phyloP scores from a whole-genome alignment of 2,329 filamentous ascomycete species.

The Neonectria neomacrospora region DNA sequence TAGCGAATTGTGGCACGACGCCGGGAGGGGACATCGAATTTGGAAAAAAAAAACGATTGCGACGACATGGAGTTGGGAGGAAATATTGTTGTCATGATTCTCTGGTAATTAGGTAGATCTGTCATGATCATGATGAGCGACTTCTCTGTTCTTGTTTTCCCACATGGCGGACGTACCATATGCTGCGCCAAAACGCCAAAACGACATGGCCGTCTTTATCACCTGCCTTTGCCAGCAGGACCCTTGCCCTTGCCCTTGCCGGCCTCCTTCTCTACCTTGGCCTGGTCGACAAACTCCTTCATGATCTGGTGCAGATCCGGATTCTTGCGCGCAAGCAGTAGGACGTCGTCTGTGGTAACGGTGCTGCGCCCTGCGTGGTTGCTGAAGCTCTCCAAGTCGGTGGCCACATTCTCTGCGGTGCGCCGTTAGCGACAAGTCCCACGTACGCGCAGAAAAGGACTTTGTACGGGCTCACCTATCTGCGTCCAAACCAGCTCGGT shows the following conservation, averaged over 20 bases:
- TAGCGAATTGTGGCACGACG: background rate
- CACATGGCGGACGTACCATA: background rate
- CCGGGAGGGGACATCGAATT: too few species aligned
- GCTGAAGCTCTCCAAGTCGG: conserved; percentile 66
- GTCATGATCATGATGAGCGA: background rate
- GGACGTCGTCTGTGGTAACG: conserved; percentile 85
- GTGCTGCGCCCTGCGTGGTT: conserved; percentile 84
- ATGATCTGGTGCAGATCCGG: conserved; percentile 84
- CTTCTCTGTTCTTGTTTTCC: background rate
- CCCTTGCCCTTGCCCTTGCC: conserved; percentile 40
- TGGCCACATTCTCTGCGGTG: conserved; percentile 63
- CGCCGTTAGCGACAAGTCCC: conserved; percentile 2
- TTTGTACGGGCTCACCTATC: conserved; percentile 66
- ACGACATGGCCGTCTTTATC: conserved; percentile 14
- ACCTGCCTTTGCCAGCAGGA: conserved; percentile 50
- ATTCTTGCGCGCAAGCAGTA: conserved; percentile 88
- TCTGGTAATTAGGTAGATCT: background rate
- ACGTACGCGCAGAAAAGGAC: background rate
- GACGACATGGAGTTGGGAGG: background rate
- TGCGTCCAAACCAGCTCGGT: conserved; percentile 91
- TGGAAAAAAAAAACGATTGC: background rate
- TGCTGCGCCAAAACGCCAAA: conserved; percentile 30
- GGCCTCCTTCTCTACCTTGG: conserved; percentile 57
- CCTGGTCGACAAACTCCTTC: conserved; percentile 72
- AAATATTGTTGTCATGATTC: background rate